phyloP scores from a whole-genome alignment of 163 green algal genomes.

The Smithsoniella earleae region DNA sequence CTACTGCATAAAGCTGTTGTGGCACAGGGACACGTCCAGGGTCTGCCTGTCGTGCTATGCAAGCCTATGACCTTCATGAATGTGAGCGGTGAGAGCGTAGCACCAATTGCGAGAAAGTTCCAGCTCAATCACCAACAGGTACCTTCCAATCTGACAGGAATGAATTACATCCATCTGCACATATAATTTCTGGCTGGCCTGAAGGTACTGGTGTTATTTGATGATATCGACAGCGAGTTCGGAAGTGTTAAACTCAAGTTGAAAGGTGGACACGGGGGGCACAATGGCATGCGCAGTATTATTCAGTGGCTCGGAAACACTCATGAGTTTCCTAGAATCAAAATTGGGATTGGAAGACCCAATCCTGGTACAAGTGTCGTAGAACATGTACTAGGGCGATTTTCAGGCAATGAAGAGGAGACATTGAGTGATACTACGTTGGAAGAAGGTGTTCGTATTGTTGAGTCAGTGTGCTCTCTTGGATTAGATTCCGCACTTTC shows the following conservation, averaged over 20 bases:
- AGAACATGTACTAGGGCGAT: conserved; percentile 4
- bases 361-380: neutral
- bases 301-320: conserved; percentile 49
- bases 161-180: neutral
- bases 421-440: neutral
- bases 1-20: conserved; percentile 59
- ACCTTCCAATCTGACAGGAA: conserved; percentile 4
- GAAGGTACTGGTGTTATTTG: conserved; percentile 71
- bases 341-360: conserved; percentile 15
- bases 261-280: conserved; percentile 79
- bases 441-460: neutral
- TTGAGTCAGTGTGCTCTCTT: neutral
- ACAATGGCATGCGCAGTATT: conserved; percentile 88
- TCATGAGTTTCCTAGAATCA: conserved; percentile 22
- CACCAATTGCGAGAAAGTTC: conserved; percentile 65
- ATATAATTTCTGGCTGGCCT: neutral
- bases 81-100: conserved; percentile 66
- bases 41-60: conserved; percentile 65
- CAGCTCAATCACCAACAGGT: conserved; percentile 38
- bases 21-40: conserved; percentile 43
- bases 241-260: conserved; percentile 57
- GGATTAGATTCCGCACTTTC: conserved; percentile 11
- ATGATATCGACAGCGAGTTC: conserved; percentile 79
- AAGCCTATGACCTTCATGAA: conserved; percentile 96
- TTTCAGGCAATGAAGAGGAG: neutral